Percentiles rank a stretch among this genome's conserved stretches.
These are phyloP conservation scores for Nigrospora osmanthi DNA, from an alignment of 2,329 filamentous ascomycete species.

Conservation along the genomic window DNA sequence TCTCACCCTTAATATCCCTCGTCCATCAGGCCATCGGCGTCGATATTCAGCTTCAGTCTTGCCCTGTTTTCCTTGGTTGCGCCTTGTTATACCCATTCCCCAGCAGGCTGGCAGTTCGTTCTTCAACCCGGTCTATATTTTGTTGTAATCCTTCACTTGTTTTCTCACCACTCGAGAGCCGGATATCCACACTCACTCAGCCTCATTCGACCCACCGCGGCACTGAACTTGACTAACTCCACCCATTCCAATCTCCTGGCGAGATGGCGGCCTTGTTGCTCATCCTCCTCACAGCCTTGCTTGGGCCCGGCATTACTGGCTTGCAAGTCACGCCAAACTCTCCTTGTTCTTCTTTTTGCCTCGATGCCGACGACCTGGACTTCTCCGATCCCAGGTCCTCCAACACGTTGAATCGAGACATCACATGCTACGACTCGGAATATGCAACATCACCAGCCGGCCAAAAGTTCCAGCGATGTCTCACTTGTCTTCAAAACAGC, in stretches of 20 bases:
- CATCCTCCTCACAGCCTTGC: conserved; percentile 9
- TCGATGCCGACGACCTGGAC: conserved; percentile 32
- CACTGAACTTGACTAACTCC: background rate
- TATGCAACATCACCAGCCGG: conserved; percentile 30
- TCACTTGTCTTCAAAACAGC: conserved; percentile 46
- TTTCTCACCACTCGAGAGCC: background rate
- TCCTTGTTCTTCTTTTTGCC: conserved; percentile 43
- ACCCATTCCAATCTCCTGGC: conserved; percentile 9
- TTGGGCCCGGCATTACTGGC: conserved; percentile 13
- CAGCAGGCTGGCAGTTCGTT: conserved; percentile 19
- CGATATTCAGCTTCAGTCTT: conserved; percentile 5
- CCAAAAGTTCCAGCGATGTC: conserved; percentile 38
- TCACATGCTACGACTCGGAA: conserved; percentile 38
- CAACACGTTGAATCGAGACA: conserved; percentile 33
- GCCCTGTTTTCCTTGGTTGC: conserved; percentile 8
- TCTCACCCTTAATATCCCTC: background rate
- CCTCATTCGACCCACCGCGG: background rate
- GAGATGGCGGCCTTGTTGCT: conserved; percentile 17
- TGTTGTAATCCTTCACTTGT: conserved; percentile 8
- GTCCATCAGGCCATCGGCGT: background rate
- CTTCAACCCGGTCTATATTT: conserved; percentile 4
- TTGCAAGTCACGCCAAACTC: conserved; percentile 46
- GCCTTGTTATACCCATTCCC: conserved; percentile 6
- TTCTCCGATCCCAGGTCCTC: conserved; percentile 37
- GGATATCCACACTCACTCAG: background rate